Conservation (phyloP, 1,284 basidiomycete species). For the Papiliotrema flavescens region DNA sequence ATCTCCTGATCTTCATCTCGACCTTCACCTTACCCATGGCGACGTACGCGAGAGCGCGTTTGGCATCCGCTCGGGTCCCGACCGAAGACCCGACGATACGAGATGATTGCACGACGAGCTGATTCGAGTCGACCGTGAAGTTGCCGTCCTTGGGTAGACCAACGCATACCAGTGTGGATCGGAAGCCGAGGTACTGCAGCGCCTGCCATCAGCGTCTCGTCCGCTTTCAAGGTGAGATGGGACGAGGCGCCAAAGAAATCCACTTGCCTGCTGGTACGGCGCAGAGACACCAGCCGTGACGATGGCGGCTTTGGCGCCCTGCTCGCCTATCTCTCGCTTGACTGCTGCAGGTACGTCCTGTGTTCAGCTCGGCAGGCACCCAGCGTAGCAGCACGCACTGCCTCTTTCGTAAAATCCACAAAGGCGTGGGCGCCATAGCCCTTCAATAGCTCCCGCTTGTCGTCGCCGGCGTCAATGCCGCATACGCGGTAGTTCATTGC, state of each 20-base stretch:
- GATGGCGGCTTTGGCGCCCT: conserved; percentile 1
- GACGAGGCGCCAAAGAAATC: too few species aligned
- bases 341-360: conserved; percentile 3
- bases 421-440: conserved; percentile 1
- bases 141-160: conserved; percentile 3
- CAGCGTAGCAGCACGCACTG: not conserved
- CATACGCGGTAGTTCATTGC: conserved; percentile 4
- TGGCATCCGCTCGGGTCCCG: conserved; percentile 2
- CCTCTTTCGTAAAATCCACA: not conserved
- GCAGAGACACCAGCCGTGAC: not conserved
- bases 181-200: conserved; percentile 2
- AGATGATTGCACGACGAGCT: conserved; percentile 1
- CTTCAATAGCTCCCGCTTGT: conserved; percentile 1
- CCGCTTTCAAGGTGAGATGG: not conserved
- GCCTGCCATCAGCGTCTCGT: not conserved
- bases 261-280: conserved; percentile 3
- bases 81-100: conserved; percentile 2
- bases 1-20: not conserved
- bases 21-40: conserved; percentile 3
- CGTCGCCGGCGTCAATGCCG: conserved; percentile 1
- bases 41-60: conserved; percentile 1
- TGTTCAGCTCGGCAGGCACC: too few species aligned
- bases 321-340: not conserved
- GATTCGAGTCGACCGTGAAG: not conserved
- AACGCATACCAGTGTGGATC: conserved; percentile 5